Conservation (phyloP, 805 yeast genomes). For the Yamadazyma ubonensis region DNA sequence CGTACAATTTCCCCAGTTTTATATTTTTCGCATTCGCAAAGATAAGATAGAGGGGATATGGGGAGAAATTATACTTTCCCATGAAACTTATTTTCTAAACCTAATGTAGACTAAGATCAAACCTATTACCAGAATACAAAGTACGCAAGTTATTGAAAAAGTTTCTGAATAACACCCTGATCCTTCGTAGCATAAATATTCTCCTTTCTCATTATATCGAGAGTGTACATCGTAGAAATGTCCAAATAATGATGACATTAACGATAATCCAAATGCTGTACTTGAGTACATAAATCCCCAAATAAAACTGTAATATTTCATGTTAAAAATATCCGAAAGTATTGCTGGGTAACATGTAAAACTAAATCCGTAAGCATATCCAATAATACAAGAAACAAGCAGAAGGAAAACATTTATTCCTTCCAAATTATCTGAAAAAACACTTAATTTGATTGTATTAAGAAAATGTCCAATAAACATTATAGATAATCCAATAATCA, state of each 20-base stretch:
- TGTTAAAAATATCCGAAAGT: conserved; percentile 31
- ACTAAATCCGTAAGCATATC: conserved; percentile 35
- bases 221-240: conserved; percentile 28
- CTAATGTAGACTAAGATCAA: conserved; percentile 23
- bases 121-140: conserved; percentile 21
- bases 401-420: conserved; percentile 21
- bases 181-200: conserved; percentile 27
- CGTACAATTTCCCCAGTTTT: not conserved
- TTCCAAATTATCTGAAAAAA: conserved; percentile 13
- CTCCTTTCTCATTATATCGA: conserved; percentile 17
- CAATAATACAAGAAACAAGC: conserved; percentile 27
- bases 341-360: conserved; percentile 36
- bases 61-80: too few species aligned
- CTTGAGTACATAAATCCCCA: conserved; percentile 37
- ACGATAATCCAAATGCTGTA: conserved; percentile 30
- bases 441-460: conserved; percentile 17
- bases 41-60: not conserved
- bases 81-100: too few species aligned
- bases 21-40: conserved; percentile 1
- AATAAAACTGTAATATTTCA: conserved; percentile 31
- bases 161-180: conserved; percentile 28
- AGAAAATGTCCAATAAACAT: conserved; percentile 32
- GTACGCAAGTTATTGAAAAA: conserved; percentile 25
- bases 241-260: conserved; percentile 34
- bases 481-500: conserved; percentile 25